phyloP scores from a whole-genome alignment of 2,329 filamentous ascomycete species.

The Alternaria conjuncta region DNA sequence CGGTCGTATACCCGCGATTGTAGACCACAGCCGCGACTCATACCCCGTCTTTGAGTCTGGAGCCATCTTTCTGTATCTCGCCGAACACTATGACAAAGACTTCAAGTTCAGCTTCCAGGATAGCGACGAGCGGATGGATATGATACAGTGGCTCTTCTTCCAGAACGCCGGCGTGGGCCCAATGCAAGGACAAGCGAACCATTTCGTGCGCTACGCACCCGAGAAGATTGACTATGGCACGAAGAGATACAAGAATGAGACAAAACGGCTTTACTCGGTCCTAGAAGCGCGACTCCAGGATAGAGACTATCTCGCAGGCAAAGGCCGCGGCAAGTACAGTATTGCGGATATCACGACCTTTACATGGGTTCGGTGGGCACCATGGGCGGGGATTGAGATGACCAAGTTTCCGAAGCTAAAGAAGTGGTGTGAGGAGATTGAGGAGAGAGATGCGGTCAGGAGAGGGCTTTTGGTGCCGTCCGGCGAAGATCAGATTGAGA shows the following conservation, averaged over 20 bases:
- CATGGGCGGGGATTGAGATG: slow-evolving; percentile 69
- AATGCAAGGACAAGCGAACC: slow-evolving; percentile 79
- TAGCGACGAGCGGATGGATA: slow-evolving; percentile 75
- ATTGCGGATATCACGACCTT: slow-evolving; percentile 76
- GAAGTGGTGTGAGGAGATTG: slow-evolving; percentile 57
- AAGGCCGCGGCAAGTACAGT: slow-evolving; percentile 60
- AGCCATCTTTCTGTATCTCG: slow-evolving; percentile 80
- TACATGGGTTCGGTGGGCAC: slow-evolving; percentile 72
- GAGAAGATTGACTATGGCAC: slow-evolving; percentile 81
- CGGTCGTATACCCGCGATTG: slow-evolving; percentile 83
- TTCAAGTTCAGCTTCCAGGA: slow-evolving; percentile 81
- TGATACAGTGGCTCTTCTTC: slow-evolving; percentile 72
- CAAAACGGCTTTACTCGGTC: slow-evolving; percentile 76
- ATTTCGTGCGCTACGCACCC: slow-evolving; percentile 80
- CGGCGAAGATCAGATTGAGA: slow-evolving; percentile 35
- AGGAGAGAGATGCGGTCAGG: slow-evolving; percentile 51
- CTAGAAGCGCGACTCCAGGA: slow-evolving; percentile 70
- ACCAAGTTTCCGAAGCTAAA: slow-evolving; percentile 66
- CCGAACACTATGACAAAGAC: slow-evolving; percentile 77
- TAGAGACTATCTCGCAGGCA: slow-evolving; percentile 63
- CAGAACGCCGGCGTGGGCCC: slow-evolving; percentile 79
- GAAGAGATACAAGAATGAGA: slow-evolving; percentile 81
- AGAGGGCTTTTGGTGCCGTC: slow-evolving; percentile 59
- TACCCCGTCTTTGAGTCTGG: slow-evolving; percentile 82
- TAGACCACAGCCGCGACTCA: slow-evolving; percentile 70